Evolutionary conservation across 495 filamentous ascomycete genomes (phyloP).

Genomic region (Thozetella sp.): DNA sequence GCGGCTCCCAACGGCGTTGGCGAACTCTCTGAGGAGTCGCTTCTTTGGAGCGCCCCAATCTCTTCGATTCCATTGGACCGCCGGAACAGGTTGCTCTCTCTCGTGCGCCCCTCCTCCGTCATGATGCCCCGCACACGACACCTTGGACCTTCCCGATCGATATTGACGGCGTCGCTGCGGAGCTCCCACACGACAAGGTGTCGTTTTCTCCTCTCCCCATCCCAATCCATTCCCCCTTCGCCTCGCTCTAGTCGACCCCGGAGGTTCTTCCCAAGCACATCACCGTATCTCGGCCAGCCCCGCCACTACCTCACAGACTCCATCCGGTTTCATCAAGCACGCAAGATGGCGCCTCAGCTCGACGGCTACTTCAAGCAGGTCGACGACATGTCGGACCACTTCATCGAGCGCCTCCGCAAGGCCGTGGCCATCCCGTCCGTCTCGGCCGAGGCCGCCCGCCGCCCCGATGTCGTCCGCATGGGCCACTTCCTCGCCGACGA

Average conservation of each 20-base stretch:
- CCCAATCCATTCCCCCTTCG: conserved; percentile 1
- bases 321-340: conserved; percentile 50
- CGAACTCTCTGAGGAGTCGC: not conserved
- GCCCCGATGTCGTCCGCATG: conserved; percentile 94
- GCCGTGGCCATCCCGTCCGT: conserved; percentile 96
- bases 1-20: not conserved
- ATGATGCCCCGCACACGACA: not conserved
- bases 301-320: conserved; percentile 47
- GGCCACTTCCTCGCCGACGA: conserved; percentile 85
- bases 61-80: not conserved
- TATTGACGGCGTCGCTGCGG: not conserved
- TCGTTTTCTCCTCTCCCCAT: not conserved
- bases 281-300: conserved; percentile 4
- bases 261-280: not conserved
- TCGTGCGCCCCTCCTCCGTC: not conserved
- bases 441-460: conserved; percentile 85
- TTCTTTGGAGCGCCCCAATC: not conserved
- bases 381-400: conserved; percentile 74
- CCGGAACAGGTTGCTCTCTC: not conserved
- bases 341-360: conserved; percentile 82
- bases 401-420: conserved; percentile 89
- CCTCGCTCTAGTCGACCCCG: not conserved
- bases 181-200: not conserved
- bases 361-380: conserved; percentile 89
- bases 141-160: conserved; percentile 1